Percentiles rank a stretch among this genome's conserved stretches.
These are phyloP conservation scores for Colletotrichum sp. DNA, from an alignment of 2,329 filamentous ascomycete species.

Conservation along the genomic window DNA sequence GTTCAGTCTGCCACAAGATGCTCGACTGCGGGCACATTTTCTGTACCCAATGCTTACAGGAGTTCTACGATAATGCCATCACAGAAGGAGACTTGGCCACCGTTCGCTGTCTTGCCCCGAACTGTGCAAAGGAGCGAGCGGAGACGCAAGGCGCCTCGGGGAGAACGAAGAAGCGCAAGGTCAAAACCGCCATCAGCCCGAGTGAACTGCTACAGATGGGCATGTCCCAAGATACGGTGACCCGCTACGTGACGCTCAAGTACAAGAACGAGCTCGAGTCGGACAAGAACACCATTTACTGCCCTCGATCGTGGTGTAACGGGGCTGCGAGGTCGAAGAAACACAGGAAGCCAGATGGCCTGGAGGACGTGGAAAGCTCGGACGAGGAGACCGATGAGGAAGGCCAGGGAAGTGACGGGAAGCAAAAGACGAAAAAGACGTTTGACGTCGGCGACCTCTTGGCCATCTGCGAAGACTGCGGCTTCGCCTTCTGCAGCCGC, in stretches of 20 bases:
- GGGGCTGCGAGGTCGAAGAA: slow-evolving; percentile 81
- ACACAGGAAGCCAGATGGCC: slow-evolving; percentile 72
- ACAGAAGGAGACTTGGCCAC: slow-evolving; percentile 79
- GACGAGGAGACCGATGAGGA: slow-evolving; percentile 54
- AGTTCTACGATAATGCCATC: slow-evolving; percentile 90
- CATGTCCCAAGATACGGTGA: slow-evolving; percentile 72
- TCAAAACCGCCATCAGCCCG: slow-evolving; percentile 74
- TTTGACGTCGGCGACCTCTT: slow-evolving; percentile 67
- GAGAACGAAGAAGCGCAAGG: slow-evolving; percentile 56
- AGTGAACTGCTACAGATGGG: slow-evolving; percentile 84
- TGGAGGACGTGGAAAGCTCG: slow-evolving; percentile 61
- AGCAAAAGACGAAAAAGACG: slow-evolving; percentile 24
- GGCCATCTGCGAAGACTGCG: slow-evolving; percentile 86
- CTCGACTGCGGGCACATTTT: slow-evolving; percentile 89
- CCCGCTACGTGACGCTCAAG: slow-evolving; percentile 87
- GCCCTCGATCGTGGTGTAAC: slow-evolving; percentile 90
- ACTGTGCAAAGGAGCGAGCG: slow-evolving; percentile 71
- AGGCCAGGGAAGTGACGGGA: slow-evolving; percentile 22
- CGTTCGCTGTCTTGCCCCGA: slow-evolving; percentile 80
- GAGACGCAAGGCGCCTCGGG: slow-evolving; percentile 31
- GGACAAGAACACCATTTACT: slow-evolving; percentile 91
- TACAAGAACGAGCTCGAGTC: slow-evolving; percentile 92
- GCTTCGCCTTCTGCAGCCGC: slow-evolving; percentile 82
- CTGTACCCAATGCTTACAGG: slow-evolving; percentile 83
- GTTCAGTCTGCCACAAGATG: slow-evolving; percentile 79